phyloP scores from a whole-genome alignment of 768 basidiomycete species.

The Dentipellis sp. region DNA sequence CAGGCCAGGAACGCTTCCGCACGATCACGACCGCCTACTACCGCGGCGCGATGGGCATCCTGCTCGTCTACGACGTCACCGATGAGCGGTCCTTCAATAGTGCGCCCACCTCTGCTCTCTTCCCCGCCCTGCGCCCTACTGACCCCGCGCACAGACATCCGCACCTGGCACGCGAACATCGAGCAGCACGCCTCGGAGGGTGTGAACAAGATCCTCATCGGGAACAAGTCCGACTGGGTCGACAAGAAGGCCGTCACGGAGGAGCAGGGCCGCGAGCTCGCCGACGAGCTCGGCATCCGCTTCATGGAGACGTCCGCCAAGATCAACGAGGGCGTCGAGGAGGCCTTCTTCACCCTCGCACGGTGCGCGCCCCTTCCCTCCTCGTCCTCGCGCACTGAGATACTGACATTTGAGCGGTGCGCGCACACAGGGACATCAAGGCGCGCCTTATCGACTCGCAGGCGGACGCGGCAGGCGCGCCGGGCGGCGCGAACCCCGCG shows the following conservation, averaged over 20 bases:
- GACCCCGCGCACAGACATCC: constrained; percentile 59
- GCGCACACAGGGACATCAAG: constrained; percentile 78
- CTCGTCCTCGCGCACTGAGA: not conserved
- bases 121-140: not conserved
- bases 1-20: constrained; percentile 96
- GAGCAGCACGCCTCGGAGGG: constrained; percentile 98
- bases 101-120: constrained; percentile 20
- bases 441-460: constrained; percentile 93
- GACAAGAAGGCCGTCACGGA: constrained; percentile 91
- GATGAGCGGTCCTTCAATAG: constrained; percentile 94
- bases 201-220: constrained; percentile 98
- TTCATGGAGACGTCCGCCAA: constrained; percentile 99
- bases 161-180: constrained; percentile 96
- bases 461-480: constrained; percentile 44
- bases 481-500: constrained; percentile 20
- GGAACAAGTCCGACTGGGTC: constrained; percentile 98
- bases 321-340: constrained; percentile 94
- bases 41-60: constrained; percentile 97
- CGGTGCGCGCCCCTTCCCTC: constrained; percentile 44
- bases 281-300: constrained; percentile 86
- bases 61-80: constrained; percentile 97
- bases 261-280: constrained; percentile 87
- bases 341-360: constrained; percentile 95
- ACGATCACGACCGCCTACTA: constrained; percentile 99
- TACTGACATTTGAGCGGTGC: not conserved